These are phyloP conservation scores for Bathelium albidoporum DNA, from an alignment of 495 filamentous ascomycete species.

Conservation along the genomic window DNA sequence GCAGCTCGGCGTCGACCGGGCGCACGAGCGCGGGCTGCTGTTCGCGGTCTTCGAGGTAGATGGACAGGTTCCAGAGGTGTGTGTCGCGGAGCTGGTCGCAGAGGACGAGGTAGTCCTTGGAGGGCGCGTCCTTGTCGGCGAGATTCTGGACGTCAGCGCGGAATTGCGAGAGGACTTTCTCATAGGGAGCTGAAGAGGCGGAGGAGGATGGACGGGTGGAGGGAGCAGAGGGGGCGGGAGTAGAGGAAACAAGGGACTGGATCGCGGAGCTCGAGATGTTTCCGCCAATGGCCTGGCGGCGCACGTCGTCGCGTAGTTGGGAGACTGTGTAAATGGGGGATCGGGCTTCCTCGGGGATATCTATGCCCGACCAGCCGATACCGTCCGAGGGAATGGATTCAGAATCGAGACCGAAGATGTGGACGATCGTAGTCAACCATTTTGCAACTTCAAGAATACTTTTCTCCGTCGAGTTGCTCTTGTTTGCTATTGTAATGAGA, in stretches of 20 bases:
- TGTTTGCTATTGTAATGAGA: slow-evolving; percentile 63
- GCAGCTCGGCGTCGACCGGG: slow-evolving; percentile 62
- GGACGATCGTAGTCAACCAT: slow-evolving; percentile 77
- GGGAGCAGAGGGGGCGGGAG: slow-evolving; percentile 12
- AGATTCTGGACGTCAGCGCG: slow-evolving; percentile 23
- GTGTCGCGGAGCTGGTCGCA: slow-evolving; percentile 73
- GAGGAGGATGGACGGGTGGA: slow-evolving; percentile 13
- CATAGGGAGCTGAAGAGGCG: slow-evolving; percentile 21
- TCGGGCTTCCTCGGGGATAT: slow-evolving; percentile 42
- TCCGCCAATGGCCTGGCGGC: slow-evolving; percentile 24
- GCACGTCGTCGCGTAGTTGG: slow-evolving; percentile 28
- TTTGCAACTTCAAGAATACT: slow-evolving; percentile 43
- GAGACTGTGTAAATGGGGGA: slow-evolving; percentile 26
- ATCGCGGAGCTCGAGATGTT: slow-evolving; percentile 2
- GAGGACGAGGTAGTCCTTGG: slow-evolving; percentile 38
- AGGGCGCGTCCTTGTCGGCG: slow-evolving; percentile 19
- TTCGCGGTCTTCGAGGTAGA: slow-evolving; percentile 82
- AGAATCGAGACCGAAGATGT: slow-evolving; percentile 74
- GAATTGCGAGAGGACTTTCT: slow-evolving; percentile 26
- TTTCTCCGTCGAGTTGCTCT: slow-evolving; percentile 35
- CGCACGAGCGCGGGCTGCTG: slow-evolving; percentile 67
- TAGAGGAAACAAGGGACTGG: background rate
- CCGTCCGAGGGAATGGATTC: slow-evolving; percentile 40
- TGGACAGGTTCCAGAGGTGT: slow-evolving; percentile 65
- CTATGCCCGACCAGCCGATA: slow-evolving; percentile 76